phyloP scores from a whole-genome alignment of 2,329 filamentous ascomycete genomes.

The Blastomyces emzantsi region DNA sequence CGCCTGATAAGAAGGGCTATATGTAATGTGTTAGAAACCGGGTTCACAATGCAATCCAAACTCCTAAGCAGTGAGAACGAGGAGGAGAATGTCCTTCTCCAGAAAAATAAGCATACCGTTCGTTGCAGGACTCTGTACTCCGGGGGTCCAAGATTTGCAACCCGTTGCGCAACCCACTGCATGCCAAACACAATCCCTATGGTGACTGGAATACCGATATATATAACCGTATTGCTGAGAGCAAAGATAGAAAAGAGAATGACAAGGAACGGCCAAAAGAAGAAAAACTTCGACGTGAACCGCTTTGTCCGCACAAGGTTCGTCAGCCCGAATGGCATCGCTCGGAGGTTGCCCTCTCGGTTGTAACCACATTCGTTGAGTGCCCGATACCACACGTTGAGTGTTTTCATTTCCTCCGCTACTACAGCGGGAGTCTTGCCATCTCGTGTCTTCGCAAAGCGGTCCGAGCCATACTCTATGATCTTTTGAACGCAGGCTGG shows the following conservation, averaged over 20 bases:
- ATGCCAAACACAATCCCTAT: constrained; percentile 55
- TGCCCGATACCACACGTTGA: constrained; percentile 70
- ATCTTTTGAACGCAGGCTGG: constrained; percentile 85
- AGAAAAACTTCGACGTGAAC: constrained; percentile 79
- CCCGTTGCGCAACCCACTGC: constrained; percentile 67
- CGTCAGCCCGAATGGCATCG: constrained; percentile 62
- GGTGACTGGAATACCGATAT: constrained; percentile 63
- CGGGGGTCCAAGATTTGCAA: constrained; percentile 71
- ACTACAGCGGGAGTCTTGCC: constrained; percentile 85
- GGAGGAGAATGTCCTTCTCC: neutral
- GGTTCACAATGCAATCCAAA: constrained; percentile 5
- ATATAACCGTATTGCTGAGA: constrained; percentile 64
- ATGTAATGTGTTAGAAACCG: constrained; percentile 15
- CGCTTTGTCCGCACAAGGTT: constrained; percentile 64
- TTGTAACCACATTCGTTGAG: constrained; percentile 78
- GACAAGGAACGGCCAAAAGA: constrained; percentile 75
- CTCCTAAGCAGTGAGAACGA: constrained; percentile 5
- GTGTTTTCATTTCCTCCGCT: constrained; percentile 82
- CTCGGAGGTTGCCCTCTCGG: constrained; percentile 61
- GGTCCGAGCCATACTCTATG: constrained; percentile 88
- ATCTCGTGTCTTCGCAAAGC: constrained; percentile 78
- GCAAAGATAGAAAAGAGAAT: constrained; percentile 63
- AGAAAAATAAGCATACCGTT: constrained; percentile 51
- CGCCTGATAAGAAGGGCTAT: constrained; percentile 83
- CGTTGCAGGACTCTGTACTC: constrained; percentile 87